These are phyloP conservation scores for Davidsoniella australis DNA, from an alignment of 2,329 filamentous ascomycete species.

Conservation along the genomic window DNA sequence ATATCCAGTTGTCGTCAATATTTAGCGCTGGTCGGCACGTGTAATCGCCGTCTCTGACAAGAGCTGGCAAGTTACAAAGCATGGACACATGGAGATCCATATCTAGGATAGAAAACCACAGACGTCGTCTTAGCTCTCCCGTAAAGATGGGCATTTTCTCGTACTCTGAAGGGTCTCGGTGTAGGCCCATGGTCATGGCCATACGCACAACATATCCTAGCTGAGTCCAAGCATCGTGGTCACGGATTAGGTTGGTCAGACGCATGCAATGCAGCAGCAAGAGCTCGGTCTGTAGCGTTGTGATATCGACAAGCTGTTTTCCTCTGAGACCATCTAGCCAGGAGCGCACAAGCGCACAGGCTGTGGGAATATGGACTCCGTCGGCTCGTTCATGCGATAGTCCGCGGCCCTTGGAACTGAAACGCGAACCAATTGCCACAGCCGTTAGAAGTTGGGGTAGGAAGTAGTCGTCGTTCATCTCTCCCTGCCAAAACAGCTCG, in stretches of 20 bases:
- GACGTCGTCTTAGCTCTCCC: constrained; percentile 34
- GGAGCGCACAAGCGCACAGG: constrained; percentile 34
- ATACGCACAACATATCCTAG: constrained; percentile 38
- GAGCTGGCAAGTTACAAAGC: constrained; percentile 32
- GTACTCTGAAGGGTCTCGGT: constrained; percentile 38
- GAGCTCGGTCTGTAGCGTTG: constrained; percentile 35
- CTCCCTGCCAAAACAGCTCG: constrained; percentile 33
- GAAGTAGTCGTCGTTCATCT: constrained; percentile 30
- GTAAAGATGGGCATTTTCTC: constrained; percentile 32
- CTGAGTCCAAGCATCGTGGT: constrained; percentile 36
- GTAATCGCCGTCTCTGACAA: constrained; percentile 35
- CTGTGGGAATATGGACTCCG: constrained; percentile 39
- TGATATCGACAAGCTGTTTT: constrained; percentile 34
- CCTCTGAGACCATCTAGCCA: constrained; percentile 36
- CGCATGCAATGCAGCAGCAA: constrained; percentile 35
- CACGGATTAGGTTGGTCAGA: constrained; percentile 31
- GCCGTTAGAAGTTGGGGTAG: constrained; percentile 36
- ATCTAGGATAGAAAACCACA: constrained; percentile 40
- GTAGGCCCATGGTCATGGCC: constrained; percentile 42
- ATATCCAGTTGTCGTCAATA: constrained; percentile 33
- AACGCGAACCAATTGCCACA: constrained; percentile 35
- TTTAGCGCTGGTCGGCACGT: constrained; percentile 36
- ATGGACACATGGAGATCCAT: constrained; percentile 39
- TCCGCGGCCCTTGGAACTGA: constrained; percentile 32
- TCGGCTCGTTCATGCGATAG: constrained; percentile 33